phyloP scores from a whole-genome alignment of 768 basidiomycete species.

The Macrocybe gigantea region DNA sequence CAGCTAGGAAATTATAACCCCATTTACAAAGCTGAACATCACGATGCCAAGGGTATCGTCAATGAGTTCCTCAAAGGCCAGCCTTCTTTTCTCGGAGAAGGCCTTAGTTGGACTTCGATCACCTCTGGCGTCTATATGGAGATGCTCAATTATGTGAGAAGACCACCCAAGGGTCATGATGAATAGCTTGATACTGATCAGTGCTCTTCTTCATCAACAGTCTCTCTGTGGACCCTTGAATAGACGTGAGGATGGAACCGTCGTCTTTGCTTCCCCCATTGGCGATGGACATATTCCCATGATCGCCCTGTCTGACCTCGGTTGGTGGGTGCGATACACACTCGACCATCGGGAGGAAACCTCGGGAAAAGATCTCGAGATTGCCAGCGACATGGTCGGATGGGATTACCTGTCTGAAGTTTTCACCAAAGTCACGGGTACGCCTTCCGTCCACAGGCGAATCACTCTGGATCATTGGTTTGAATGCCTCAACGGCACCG shows the following conservation, averaged over 20 bases:
- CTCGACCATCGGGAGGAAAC: slow-evolving; percentile 29
- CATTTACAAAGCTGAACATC: slow-evolving; percentile 30
- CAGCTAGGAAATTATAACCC: slow-evolving; percentile 19
- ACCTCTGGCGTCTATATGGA: slow-evolving; percentile 36
- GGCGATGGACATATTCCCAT: slow-evolving; percentile 29
- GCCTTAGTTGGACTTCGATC: slow-evolving; percentile 29
- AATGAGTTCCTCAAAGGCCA: slow-evolving; percentile 31
- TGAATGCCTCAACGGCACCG: slow-evolving; percentile 17
- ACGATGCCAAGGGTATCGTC: slow-evolving; percentile 36
- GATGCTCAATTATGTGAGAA: slow-evolving; percentile 30
- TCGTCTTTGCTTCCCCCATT: slow-evolving; percentile 31
- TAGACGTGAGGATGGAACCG: slow-evolving; percentile 30
- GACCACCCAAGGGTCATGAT: too few species aligned
- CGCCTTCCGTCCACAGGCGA: slow-evolving; percentile 25
- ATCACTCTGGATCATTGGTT: slow-evolving; percentile 28
- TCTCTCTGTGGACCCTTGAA: slow-evolving; percentile 28
- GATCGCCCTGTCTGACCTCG: slow-evolving; percentile 33
- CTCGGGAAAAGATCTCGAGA: slow-evolving; percentile 28
- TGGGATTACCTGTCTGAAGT: slow-evolving; percentile 30
- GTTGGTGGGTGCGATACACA: slow-evolving; percentile 33
- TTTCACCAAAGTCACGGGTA: slow-evolving; percentile 31
- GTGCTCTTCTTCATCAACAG: slow-evolving; percentile 4
- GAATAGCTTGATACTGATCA: too few species aligned
- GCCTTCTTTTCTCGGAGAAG: slow-evolving; percentile 22
- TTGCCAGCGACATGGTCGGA: slow-evolving; percentile 30